Conservation (phyloP, 257 asterid genomes). For the Coffea eugenioides region DNA sequence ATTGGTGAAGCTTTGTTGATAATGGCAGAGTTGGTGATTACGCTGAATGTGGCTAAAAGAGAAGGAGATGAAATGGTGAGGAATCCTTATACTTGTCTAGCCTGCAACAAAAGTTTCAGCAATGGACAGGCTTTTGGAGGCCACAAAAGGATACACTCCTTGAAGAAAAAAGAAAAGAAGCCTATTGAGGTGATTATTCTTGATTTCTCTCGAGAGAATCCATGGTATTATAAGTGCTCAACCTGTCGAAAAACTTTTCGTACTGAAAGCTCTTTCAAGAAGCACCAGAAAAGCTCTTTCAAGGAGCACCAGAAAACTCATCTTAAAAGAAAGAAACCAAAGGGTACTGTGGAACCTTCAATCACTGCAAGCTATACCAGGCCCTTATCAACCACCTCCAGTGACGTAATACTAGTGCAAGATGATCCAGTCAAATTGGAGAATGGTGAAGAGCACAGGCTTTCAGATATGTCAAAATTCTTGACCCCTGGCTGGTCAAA, state of each 20-base stretch:
- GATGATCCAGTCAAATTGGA: neutral
- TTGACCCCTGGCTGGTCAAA: neutral
- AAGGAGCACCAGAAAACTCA: neutral
- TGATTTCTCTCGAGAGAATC: neutral
- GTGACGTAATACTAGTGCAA: no score
- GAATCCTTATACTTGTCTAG: neutral
- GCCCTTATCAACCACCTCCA: neutral
- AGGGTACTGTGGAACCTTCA: neutral
- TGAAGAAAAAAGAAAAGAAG: neutral
- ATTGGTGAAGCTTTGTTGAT: neutral
- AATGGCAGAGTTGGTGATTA: neutral
- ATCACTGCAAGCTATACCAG: neutral
- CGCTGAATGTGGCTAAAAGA: neutral
- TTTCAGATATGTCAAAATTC: neutral
- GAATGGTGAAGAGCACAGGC: neutral
- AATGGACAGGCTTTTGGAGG: neutral
- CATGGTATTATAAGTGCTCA: neutral
- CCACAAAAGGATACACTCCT: neutral
- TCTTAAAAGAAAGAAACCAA: no score
- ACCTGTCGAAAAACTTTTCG: neutral
- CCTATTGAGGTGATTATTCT: neutral
- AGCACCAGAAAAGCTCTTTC: neutral
- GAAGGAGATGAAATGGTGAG: neutral
- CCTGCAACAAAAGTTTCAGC: neutral
- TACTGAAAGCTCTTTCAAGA: neutral